Conservation (phyloP, 768 basidiomycete genomes). For the Amanita subjunquillea region DNA sequence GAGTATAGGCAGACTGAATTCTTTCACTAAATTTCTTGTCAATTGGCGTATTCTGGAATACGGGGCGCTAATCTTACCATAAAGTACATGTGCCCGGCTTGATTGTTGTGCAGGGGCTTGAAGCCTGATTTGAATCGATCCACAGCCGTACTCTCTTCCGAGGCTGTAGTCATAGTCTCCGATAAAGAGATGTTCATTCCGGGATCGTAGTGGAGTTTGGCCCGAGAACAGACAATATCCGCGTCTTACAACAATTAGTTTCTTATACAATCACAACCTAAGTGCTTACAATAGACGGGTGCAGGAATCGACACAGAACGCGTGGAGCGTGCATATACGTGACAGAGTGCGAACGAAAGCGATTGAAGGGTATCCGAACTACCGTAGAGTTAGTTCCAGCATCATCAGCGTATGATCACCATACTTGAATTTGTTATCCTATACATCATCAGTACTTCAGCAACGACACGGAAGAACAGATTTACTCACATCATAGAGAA, state of each 20-base stretch:
- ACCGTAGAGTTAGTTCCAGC: background rate
- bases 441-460: background rate
- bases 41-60: background rate
- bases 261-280: background rate
- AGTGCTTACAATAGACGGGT: conserved; percentile 64
- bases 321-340: conserved; percentile 74
- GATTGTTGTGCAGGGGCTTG: conserved; percentile 42
- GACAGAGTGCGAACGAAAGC: conserved; percentile 63
- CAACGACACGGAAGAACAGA: background rate
- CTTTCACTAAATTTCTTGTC: background rate
- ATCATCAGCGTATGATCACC: conserved; percentile 7
- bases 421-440: conserved; percentile 54
- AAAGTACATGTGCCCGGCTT: conserved; percentile 50
- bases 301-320: conserved; percentile 82
- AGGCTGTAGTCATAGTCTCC: conserved; percentile 45
- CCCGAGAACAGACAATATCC: conserved; percentile 70
- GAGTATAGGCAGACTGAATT: background rate
- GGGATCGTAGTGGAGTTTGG: conserved; percentile 75
- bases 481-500: conserved; percentile 30
- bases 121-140: conserved; percentile 43
- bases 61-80: conserved; percentile 22
- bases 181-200: conserved; percentile 45
- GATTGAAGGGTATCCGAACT: conserved; percentile 63
- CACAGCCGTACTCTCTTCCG: conserved; percentile 25
- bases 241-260: conserved; percentile 42